Evolutionary conservation across 495 filamentous ascomycete genomes (phyloP).

Genomic region (Penicillium paxilli): DNA sequence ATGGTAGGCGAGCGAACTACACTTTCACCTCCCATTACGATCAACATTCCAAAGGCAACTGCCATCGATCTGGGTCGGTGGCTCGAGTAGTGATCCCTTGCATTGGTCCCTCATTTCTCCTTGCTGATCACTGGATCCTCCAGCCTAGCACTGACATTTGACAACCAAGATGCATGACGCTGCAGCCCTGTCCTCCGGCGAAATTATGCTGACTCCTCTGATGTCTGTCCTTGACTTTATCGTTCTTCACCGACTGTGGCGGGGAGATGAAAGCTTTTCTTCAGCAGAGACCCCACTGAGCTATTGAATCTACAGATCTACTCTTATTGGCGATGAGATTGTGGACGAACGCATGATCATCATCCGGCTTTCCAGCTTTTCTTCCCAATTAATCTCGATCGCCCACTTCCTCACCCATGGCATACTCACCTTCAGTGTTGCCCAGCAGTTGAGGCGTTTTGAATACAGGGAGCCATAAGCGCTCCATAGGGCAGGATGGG

Average conservation of each 20-base stretch:
- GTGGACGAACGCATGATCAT: not conserved
- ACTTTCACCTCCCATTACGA: constrained; percentile 7
- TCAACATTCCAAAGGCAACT: constrained; percentile 30
- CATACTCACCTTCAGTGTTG: not conserved
- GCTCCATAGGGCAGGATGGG: constrained; percentile 28
- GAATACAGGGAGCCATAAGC: not conserved
- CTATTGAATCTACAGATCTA: not conserved
- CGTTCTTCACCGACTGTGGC: constrained; percentile 12
- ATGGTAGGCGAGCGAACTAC: not conserved
- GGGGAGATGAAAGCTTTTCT: not conserved
- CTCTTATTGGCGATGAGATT: not conserved
- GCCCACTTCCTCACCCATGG: not conserved
- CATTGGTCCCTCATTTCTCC: constrained; percentile 19
- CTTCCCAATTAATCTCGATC: not conserved
- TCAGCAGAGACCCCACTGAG: not conserved
- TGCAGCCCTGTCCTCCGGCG: constrained; percentile 10
- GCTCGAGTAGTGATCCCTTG: constrained; percentile 24
- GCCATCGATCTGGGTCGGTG: constrained; percentile 17
- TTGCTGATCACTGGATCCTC: constrained; percentile 21
- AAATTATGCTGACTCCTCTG: not conserved
- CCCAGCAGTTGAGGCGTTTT: not conserved
- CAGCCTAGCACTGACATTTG: constrained; percentile 17
- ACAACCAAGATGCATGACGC: constrained; percentile 15
- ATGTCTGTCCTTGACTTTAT: constrained; percentile 8
- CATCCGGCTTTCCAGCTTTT: not conserved